Conservation (phyloP, 164 flowering plant species). For the Chimonanthus salicifolius region DNA sequence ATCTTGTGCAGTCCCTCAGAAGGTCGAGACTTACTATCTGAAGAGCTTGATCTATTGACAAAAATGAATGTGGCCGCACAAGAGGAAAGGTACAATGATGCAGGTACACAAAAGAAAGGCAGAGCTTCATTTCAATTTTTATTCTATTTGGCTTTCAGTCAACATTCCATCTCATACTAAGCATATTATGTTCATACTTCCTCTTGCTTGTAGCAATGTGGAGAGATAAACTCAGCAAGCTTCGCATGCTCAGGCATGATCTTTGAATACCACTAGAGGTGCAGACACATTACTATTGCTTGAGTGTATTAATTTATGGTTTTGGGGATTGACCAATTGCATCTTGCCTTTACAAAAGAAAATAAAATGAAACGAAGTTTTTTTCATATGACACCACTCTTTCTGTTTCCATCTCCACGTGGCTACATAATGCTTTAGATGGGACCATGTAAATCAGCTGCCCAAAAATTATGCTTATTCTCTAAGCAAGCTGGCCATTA, state of each 20-base stretch:
- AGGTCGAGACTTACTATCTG: constrained; percentile 54
- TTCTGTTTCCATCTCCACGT: not conserved
- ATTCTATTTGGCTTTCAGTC: not conserved
- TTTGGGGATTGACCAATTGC: not conserved
- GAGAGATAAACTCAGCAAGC: constrained; percentile 47
- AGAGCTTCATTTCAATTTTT: not conserved
- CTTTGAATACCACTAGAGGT: constrained; percentile 10
- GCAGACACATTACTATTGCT: not conserved
- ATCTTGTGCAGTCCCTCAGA: constrained; percentile 52
- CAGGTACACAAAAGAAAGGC: constrained; percentile 40
- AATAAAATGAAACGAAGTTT: not conserved
- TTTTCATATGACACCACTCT: not conserved
- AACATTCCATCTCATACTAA: not conserved
- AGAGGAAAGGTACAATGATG: constrained; percentile 78
- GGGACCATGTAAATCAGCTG: not conserved
- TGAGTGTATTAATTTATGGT: not conserved
- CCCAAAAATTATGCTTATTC: not conserved
- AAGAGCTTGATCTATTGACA: constrained; percentile 53
- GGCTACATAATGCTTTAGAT: not conserved
- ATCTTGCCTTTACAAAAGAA: too few species aligned
- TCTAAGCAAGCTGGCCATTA: not conserved
- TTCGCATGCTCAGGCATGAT: constrained; percentile 29
- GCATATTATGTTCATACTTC: not conserved
- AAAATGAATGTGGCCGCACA: constrained; percentile 49
- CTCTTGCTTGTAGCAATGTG: constrained; percentile 42